Evolutionary conservation across 2,329 filamentous ascomycete genomes (phyloP).

Genomic region (Sarocladium oryzae): DNA sequence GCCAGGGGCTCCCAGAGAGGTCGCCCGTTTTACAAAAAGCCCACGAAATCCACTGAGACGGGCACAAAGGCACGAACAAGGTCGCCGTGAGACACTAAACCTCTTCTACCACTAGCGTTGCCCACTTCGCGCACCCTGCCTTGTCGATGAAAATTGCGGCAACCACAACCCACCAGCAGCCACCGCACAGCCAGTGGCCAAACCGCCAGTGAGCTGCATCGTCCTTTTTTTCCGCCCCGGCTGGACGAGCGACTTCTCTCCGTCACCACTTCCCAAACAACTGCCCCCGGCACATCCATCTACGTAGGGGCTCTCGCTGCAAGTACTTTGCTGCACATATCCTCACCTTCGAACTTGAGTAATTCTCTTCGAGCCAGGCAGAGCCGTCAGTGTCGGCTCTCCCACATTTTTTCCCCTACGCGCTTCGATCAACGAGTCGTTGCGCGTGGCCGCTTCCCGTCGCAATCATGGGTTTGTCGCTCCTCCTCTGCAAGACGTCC

Average conservation of each 20-base stretch:
- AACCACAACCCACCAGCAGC: constrained; percentile 29
- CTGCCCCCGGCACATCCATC: constrained; percentile 33
- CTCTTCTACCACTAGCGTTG: constrained; percentile 27
- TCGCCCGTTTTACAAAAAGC: too few relatives aligned
- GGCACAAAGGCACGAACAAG: too few relatives aligned
- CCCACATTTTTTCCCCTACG: constrained; percentile 25
- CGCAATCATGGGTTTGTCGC: constrained; percentile 52
- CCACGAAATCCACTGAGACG: neutral
- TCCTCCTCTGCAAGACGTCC: neutral
- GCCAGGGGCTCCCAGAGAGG: too few relatives aligned
- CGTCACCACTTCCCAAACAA: constrained; percentile 20
- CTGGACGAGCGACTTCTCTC: constrained; percentile 37
- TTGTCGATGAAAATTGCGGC: constrained; percentile 36
- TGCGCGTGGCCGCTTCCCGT: constrained; percentile 41
- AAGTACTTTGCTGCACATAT: neutral
- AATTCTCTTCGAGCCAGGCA: constrained; percentile 8
- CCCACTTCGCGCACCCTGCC: constrained; percentile 26
- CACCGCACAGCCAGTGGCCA: constrained; percentile 14
- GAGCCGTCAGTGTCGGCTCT: constrained; percentile 20
- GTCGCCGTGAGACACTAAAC: neutral
- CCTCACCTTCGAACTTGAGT: neutral
- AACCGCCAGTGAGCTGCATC: constrained; percentile 15
- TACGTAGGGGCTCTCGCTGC: constrained; percentile 27
- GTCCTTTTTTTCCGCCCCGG: constrained; percentile 26
- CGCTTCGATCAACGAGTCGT: constrained; percentile 35